Conservation (phyloP, 2,329 filamentous ascomycete species). For the Trichoderma semiorbis region DNA sequence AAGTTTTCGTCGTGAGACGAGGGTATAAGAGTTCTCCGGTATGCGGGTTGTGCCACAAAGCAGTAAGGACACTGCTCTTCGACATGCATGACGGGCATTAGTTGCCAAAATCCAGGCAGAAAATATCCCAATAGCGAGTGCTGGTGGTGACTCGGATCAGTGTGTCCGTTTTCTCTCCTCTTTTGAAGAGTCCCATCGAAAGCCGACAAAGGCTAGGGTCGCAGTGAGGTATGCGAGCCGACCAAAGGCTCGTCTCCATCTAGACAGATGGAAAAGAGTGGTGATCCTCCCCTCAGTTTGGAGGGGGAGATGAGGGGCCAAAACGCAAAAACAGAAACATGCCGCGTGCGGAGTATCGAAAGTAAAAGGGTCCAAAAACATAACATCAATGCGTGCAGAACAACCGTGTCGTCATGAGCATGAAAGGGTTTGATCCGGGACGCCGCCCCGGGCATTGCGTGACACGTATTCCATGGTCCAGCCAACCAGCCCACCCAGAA, state of each 20-base stretch:
- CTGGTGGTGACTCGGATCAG: background rate
- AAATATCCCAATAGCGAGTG: background rate
- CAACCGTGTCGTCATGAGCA: slow-evolving; percentile 35
- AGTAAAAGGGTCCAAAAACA: slow-evolving; percentile 15
- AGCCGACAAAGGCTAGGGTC: slow-evolving; percentile 1
- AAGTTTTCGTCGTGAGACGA: slow-evolving; percentile 18
- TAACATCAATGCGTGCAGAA: slow-evolving; percentile 20
- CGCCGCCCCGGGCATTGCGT: slow-evolving; percentile 33
- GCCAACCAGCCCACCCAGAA: slow-evolving; percentile 29
- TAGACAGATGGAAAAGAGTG: background rate
- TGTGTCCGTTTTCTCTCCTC: background rate
- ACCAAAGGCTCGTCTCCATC: background rate
- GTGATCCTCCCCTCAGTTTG: background rate
- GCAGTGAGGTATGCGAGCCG: background rate
- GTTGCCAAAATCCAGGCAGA: background rate
- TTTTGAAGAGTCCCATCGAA: background rate
- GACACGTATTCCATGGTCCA: slow-evolving; percentile 33
- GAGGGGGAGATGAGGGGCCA: background rate
- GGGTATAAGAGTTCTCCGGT: slow-evolving; percentile 8
- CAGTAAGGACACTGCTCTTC: slow-evolving; percentile 12
- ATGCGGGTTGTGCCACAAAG: slow-evolving; percentile 5
- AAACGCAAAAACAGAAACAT: slow-evolving; percentile 11
- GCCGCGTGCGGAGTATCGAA: slow-evolving; percentile 19
- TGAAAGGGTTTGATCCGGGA: slow-evolving; percentile 28
- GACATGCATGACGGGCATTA: background rate